Conservation (phyloP, 345 rosid genomes). For the Populus deltoides region DNA sequence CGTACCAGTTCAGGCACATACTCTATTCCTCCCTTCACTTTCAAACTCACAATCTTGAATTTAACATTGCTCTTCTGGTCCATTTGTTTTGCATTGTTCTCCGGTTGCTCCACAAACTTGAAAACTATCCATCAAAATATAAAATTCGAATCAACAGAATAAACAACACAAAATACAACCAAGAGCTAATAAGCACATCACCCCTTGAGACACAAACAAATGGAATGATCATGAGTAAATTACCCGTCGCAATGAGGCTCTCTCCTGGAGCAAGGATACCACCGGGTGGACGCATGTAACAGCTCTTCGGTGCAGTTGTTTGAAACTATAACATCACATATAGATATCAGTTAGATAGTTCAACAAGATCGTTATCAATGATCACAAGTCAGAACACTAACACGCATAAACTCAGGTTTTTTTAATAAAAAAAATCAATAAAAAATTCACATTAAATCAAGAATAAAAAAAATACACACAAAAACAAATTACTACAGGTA, state of each 20-base stretch:
- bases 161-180: not conserved
- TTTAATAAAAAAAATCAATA: not conserved
- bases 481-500: not conserved
- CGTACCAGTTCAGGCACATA: conserved; percentile 35
- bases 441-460: not conserved
- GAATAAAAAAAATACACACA: not conserved
- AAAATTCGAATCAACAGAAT: not conserved
- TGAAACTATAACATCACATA: conserved; percentile 20
- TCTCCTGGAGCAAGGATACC: conserved; percentile 36
- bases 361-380: not conserved
- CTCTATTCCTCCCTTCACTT: conserved; percentile 29
- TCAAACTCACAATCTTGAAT: conserved; percentile 35
- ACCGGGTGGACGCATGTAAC: conserved; percentile 36
- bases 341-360: not conserved
- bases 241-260: conserved; percentile 33
- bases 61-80: conserved; percentile 30
- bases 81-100: conserved; percentile 22
- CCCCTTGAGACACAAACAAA: not conserved
- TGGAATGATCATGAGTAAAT: not conserved
- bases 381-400: not conserved
- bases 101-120: conserved; percentile 32
- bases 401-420: not conserved
- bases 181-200: not conserved
- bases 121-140: conserved; percentile 22
- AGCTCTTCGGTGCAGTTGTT: conserved; percentile 37